Evolutionary conservation across 208 protist genomes (phyloP), one percentile per base, ranked within the genome.

Genomic region (Wallacemonas rigidus): DNA sequence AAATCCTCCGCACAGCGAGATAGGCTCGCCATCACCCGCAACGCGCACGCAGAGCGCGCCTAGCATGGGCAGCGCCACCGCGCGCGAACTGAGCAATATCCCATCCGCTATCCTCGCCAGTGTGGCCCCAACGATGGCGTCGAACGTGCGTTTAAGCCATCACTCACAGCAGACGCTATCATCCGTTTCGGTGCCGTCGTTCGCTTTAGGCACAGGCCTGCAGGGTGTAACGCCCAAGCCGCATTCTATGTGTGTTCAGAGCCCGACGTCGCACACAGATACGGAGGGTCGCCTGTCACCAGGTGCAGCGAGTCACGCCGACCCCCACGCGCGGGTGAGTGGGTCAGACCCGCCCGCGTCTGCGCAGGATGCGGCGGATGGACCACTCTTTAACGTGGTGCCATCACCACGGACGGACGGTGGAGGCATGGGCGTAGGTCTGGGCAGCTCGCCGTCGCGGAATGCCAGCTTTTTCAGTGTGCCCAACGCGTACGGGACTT

Each of bases 401-500:
- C 43, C 60, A 41, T 17, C 60, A 17, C 43, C 60, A 12, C 60
- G 60, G 1, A 6, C 15, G 35, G 56, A 62, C 12, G 9, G 17
- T 0, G 40, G 17, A 12, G 38, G 57, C 5, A 61, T 47, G 47
- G 47, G 43, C 14, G 36, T 35, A 26, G 43, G 8, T 36, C 44
- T 35, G 45, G 15, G 15, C 45, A 51, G 47, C 65, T 44, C 55
- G 9, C 57, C 53, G 2, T 76, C 64, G 11, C 72, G 64, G 41
- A 79, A 79, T 53, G 39, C 74, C 2, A 79, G 69, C 54, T 79
- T 79, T 55, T 70, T 57, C 67, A 71, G 26, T 43, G 26, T 39
- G n/a, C 40, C 40, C 0, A 44, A 9, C 14, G 67, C 14, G 36
- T 41, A 38, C 35, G 35, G 8, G 38, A 8, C 6, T 5, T 6